Evolutionary conservation across 2,329 filamentous ascomycete genomes (phyloP), one percentile per base, ranked within the genome.

Genomic region (Parasarocladium wereldwijsianum): DNA sequence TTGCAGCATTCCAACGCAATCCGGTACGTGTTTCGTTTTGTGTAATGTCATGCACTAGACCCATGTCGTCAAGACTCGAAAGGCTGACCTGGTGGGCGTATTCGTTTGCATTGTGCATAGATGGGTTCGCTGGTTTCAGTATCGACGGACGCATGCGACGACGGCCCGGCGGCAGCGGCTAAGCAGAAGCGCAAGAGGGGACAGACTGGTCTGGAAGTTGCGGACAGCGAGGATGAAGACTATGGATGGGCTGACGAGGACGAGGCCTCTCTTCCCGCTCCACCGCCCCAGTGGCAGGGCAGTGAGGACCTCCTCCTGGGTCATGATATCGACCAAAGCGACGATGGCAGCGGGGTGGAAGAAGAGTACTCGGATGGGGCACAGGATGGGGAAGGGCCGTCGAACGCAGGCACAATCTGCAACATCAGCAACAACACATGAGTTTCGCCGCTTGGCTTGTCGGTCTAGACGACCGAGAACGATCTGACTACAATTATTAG

Each of bases 231-330:
- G 24, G 67, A 65, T 17, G 76, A 82, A 38, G 71, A 80, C 42
- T 82, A 81, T 43, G 76, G 75, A 10, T 84, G 77, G 77, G 66
- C 66, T 22, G 69, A 78, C 31, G 67, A 71, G 25, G 72, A 76
- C 40, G 74, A 77, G 33, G 64, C 67, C 32, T 61, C 65, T 29
- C 54, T 74, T 41, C 70, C 71, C 8, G 56, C 54, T 4, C 65
- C 64, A 50, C 70, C 70, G n/a, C 69, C 70, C 7, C 71, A 76
- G 45, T 76, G 70, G 69, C 71, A 76, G 49, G 72, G 71, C 13
- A 76, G 70, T 40, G 71, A 77, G 42, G 72, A 76, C 42, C 53
- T 75, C 25, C 52, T 76, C 20, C 54, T 74, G 4, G 62, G 62
- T 28, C 58, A 59, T 25, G 48, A 55, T 8, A 49, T 61, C 29